Base-by-base conservation (phyloP, 805 yeast genomes). In the Candida dajiaensis region DNA sequence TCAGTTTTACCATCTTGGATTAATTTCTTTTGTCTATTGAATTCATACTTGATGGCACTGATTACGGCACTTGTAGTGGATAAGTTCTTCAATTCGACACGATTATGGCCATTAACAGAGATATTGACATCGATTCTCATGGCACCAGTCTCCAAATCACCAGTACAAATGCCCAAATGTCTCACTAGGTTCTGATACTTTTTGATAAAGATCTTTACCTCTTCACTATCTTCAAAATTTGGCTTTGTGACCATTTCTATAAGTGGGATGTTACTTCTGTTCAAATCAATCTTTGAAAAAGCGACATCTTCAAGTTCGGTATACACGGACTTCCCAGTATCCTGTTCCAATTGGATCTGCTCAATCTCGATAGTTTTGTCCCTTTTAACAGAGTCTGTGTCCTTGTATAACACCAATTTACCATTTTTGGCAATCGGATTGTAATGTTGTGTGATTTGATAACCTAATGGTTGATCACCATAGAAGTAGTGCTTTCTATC, bases 401-500 rank as follows among this genome's bases (percentile, higher is more conserved):
- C 63, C 31, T 74, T 65, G 11, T 57, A 60, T 37, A 92, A 62
- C 20, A 61, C 61, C 26, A 92, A 41, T 19, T 45, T 52, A 0
- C 99, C 99, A 42, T 78, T 72, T 28, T 64, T 69, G 2, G 97
- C 94, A 41, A 87, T 70, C 1, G 98, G 97, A 31, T 74, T 73
- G 61, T 77, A 88, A 59, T 80, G 86, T 65, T 94, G 99, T 0
- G 99, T 94, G 42, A 94, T 85, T 63, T 94, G 99, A 65, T 89
- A 94, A 1, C 99, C 99, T 44, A 85, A 66, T 0, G 99, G 99
- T 62, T 94, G 98, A 64, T 94, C 99, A 1, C 90, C 92, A 63
- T 94, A 94, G 64, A 94, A 89, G 63, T 94, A 94, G 63, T 94
- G 99, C 64, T 94, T 94, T 54, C 99, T 72, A 60, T 94, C 99